Conservation (phyloP, 306 rosid species). For the Chamaecrista fasciculata region DNA sequence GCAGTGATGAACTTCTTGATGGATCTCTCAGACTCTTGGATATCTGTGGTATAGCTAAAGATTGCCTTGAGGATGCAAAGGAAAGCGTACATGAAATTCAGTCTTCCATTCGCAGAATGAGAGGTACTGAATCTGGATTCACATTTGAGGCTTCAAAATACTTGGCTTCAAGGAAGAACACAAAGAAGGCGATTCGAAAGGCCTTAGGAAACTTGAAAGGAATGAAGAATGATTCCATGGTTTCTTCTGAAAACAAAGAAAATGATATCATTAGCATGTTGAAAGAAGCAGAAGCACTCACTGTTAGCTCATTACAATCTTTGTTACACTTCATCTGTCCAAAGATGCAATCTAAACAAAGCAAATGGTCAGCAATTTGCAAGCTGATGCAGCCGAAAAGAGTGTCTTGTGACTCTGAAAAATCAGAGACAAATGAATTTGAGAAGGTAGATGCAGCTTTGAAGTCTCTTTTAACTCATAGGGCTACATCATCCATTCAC, state of each 20-base stretch:
- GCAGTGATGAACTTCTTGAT: slow-evolving; percentile 24
- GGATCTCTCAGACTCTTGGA: slow-evolving; percentile 32
- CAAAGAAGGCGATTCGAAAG: slow-evolving; percentile 19
- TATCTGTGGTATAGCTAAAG: slow-evolving; percentile 10
- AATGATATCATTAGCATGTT: slow-evolving; percentile 13
- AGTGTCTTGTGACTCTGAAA: slow-evolving; percentile 19
- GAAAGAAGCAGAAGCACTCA: slow-evolving; percentile 29
- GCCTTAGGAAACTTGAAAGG: slow-evolving; percentile 17
- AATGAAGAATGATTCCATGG: slow-evolving; percentile 21
- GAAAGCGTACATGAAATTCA: slow-evolving; percentile 18
- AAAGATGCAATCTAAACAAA: slow-evolving; percentile 15
- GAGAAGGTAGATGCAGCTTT: slow-evolving; percentile 28
- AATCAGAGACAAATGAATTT: slow-evolving; percentile 23
- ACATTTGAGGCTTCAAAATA: slow-evolving; percentile 7
- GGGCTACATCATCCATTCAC: neutral
- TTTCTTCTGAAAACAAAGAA: slow-evolving; percentile 1
- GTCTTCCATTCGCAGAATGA: slow-evolving; percentile 21
- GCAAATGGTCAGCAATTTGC: slow-evolving; percentile 22
- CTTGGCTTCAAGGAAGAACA: slow-evolving; percentile 26
- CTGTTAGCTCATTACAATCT: slow-evolving; percentile 15
- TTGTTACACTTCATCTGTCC: slow-evolving; percentile 22
- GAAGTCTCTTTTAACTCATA: slow-evolving; percentile 22
- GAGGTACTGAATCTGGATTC: neutral
- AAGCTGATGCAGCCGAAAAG: slow-evolving; percentile 33
- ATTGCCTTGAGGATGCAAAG: slow-evolving; percentile 28